Conservation (phyloP, 225 moss, liverwort and hornwort species). For the Thuidium tamariscinum region DNA sequence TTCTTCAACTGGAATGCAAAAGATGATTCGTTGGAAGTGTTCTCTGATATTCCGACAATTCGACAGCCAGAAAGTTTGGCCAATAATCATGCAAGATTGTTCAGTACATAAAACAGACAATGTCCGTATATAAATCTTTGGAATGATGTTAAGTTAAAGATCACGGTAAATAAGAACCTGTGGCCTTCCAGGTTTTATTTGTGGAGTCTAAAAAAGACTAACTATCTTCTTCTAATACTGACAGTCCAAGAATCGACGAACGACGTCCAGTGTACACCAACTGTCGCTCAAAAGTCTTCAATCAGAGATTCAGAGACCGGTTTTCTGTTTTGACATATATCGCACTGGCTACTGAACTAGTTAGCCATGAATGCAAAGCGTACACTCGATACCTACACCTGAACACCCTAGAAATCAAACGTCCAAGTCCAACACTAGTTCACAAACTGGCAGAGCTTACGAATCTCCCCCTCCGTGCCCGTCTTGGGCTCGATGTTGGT, state of each 20-base stretch:
- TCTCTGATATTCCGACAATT: neutral
- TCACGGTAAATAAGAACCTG: too few relatives aligned
- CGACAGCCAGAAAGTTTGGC: too few relatives aligned
- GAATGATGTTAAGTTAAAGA: neutral
- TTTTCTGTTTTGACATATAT: too few relatives aligned
- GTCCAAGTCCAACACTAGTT: neutral
- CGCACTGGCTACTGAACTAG: neutral
- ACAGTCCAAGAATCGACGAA: neutral
- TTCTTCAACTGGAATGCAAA: neutral
- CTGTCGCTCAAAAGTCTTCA: neutral
- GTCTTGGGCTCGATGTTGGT: neutral
- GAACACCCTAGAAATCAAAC: neutral
- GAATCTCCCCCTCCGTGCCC: neutral
- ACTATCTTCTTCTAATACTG: neutral
- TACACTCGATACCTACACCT: neutral
- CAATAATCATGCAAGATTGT: neutral
- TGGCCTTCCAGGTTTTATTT: neutral
- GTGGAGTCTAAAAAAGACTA: neutral
- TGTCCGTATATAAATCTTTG: too few relatives aligned
- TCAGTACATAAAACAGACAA: too few relatives aligned
- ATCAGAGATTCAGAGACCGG: too few relatives aligned
- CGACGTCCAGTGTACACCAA: neutral
- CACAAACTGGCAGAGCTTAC: constrained; percentile 3
- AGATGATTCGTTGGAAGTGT: neutral
- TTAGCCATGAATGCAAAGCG: neutral